Base-by-base conservation (phyloP, 73 alveolate species). In the Stentor roeselii region DNA sequence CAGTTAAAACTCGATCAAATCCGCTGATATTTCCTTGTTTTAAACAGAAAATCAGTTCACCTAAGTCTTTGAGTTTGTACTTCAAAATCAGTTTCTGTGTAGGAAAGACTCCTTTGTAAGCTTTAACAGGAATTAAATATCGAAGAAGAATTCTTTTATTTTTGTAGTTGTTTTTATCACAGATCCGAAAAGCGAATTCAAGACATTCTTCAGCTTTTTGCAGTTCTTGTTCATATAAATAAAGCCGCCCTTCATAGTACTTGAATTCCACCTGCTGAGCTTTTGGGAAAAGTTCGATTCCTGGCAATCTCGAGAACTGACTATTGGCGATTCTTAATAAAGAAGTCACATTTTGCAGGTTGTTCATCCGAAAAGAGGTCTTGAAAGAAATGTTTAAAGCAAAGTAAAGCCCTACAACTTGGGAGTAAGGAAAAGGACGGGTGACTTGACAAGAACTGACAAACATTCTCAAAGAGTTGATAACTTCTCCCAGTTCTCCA, bases 91-190 rank as follows among this genome's bases (percentile, higher is more conserved):
- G 27, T 3, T 67, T 30, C 35, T 88, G 76, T 34, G 88, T 42
- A 38, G 96, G 93, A 84, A 83, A 90, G 32, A 77, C 83, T 30
- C 91, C 88, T 30, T 84, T 83, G 35, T 83, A 36, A 85, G 84
- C 90, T 50, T 88, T 90, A 0, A 90, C 83, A 3, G 96, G 96
- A 39, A 87, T 59, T 27, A 90, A 74, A 84, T 39, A 87, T 41
- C 75, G 74, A 32, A 90, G 39, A 34, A 90, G 78, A 75, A 75
- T 82, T 83, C 86, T 83, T 85, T 87, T 86, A 76, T 78, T 87
- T 60, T 78, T 88, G 3, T 27, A 74, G 31, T 42, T 80, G 41
- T 67, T 88, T 21, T 32, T 40, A 3, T 59, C 83, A 75, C 91
- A 87, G 35, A 39, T 42, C 59, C 80, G 41, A 36, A 87, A 87